phyloP scores from a whole-genome alignment of 2,329 filamentous ascomycete species.

The Alternaria triticimaculans region DNA sequence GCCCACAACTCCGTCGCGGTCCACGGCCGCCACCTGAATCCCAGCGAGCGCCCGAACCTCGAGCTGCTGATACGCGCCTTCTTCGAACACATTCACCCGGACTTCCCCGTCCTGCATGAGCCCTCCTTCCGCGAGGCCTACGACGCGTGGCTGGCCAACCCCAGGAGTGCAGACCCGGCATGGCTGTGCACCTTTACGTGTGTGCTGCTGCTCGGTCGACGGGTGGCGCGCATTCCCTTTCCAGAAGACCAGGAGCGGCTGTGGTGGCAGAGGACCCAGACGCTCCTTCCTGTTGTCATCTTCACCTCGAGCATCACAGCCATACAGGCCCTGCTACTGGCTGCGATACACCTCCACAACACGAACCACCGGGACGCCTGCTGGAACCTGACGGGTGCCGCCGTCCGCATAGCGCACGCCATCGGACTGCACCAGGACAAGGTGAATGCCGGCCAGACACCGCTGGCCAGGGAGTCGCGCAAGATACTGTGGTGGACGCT shows the following conservation, averaged over 20 bases:
- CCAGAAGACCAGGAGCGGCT: constrained; percentile 48
- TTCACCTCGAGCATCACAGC: constrained; percentile 53
- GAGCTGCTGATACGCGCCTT: constrained; percentile 50
- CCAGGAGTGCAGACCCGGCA: constrained; percentile 44
- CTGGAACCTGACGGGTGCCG: constrained; percentile 55
- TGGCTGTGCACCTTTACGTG: constrained; percentile 54
- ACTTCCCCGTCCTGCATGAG: constrained; percentile 54
- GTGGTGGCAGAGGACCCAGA: constrained; percentile 53
- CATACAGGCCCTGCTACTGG: constrained; percentile 53
- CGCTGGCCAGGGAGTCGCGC: constrained; percentile 52
- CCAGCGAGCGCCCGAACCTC: constrained; percentile 28
- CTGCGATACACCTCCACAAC: constrained; percentile 55
- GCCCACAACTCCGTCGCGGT: constrained; percentile 5
- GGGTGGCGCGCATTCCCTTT: constrained; percentile 42
- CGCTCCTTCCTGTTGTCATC: constrained; percentile 51
- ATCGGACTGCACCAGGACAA: constrained; percentile 55
- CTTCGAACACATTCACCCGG: constrained; percentile 53
- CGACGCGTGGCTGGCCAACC: constrained; percentile 43
- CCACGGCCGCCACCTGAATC: constrained; percentile 20
- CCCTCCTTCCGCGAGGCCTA: constrained; percentile 52
- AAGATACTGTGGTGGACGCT: constrained; percentile 62
- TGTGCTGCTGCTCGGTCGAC: constrained; percentile 50
- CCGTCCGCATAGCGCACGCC: constrained; percentile 53
- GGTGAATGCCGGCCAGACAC: constrained; percentile 44
- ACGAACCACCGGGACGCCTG: constrained; percentile 53